These are phyloP conservation scores for Podaxis mareebaensis DNA, from an alignment of 768 basidiomycete species.

Conservation along the genomic window DNA sequence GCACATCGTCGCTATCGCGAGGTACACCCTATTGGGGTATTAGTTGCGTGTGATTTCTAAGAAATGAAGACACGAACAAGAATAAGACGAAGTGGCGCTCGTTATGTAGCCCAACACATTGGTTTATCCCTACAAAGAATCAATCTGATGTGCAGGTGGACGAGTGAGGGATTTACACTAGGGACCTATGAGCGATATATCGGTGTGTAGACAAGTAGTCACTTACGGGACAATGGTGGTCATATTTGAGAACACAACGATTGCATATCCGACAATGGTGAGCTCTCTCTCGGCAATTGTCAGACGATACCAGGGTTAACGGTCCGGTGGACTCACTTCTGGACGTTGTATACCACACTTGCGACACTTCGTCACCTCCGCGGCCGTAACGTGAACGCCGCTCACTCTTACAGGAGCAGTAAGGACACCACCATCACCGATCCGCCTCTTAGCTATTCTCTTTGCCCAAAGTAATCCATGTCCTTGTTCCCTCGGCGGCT, in stretches of 20 bases:
- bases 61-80: constrained; percentile 56
- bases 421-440: constrained; percentile 27
- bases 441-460: constrained; percentile 27
- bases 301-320: constrained; percentile 6
- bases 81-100: constrained; percentile 96
- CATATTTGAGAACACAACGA: constrained; percentile 85
- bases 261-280: constrained; percentile 95
- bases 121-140: constrained; percentile 80
- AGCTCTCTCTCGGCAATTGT: constrained; percentile 61
- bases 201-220: constrained; percentile 9
- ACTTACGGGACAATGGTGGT: constrained; percentile 90
- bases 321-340: constrained; percentile 55
- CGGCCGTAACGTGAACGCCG: constrained; percentile 49
- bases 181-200: neutral
- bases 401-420: constrained; percentile 35
- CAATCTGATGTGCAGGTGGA: constrained; percentile 1
- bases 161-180: constrained; percentile 29
- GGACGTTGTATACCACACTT: constrained; percentile 72
- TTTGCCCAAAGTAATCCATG: constrained; percentile 60
- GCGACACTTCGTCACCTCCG: constrained; percentile 59
- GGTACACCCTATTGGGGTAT: constrained; percentile 63
- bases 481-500: constrained; percentile 41
- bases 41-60: neutral
- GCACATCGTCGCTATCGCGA: constrained; percentile 68
- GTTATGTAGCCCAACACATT: constrained; percentile 95